Evolutionary conservation across 768 basidiomycete genomes (phyloP).

Genomic region (Hypholoma sublateritium): DNA sequence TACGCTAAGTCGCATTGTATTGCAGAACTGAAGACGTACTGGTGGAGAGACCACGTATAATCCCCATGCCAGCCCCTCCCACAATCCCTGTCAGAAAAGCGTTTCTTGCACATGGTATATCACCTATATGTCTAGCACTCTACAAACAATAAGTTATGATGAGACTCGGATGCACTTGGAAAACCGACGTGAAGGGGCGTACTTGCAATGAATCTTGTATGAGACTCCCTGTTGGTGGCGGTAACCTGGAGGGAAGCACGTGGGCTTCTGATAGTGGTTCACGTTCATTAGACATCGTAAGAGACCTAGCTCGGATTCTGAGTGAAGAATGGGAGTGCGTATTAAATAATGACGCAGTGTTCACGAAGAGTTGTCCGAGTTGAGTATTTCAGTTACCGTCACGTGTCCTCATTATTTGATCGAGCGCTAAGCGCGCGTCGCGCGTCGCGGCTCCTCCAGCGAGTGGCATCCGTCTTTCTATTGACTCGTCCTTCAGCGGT

Average conservation of each 20-base stretch:
- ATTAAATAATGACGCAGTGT: too few species aligned
- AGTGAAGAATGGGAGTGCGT: too few species aligned
- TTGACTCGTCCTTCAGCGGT: too few species aligned
- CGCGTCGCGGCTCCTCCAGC: too few species aligned
- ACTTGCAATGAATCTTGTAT: slow-evolving; percentile 36
- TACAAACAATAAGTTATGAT: slow-evolving; percentile 14
- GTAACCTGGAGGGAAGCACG: slow-evolving; percentile 33
- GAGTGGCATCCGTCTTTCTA: too few species aligned
- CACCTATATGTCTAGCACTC: slow-evolving; percentile 62
- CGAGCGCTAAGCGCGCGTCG: too few species aligned
- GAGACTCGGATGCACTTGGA: not conserved
- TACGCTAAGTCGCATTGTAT: not conserved
- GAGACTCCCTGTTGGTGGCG: slow-evolving; percentile 38
- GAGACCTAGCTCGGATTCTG: too few species aligned
- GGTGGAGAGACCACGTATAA: slow-evolving; percentile 65
- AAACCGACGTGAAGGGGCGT: not conserved
- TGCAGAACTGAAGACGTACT: slow-evolving; percentile 43
- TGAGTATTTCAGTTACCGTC: too few species aligned
- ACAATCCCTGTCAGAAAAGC: slow-evolving; percentile 77
- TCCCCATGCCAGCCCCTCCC: slow-evolving; percentile 75
- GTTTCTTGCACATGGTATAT: slow-evolving; percentile 77
- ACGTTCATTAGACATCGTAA: slow-evolving; percentile 17
- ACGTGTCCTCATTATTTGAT: not conserved
- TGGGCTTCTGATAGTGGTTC: slow-evolving; percentile 12
- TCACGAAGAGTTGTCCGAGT: too few species aligned